A percentile compares a stretch with the other conserved stretches of the same genome.
Evolutionary conservation across 805 yeast species (phyloP).

Genomic region (Ogataea salicorniae): DNA sequence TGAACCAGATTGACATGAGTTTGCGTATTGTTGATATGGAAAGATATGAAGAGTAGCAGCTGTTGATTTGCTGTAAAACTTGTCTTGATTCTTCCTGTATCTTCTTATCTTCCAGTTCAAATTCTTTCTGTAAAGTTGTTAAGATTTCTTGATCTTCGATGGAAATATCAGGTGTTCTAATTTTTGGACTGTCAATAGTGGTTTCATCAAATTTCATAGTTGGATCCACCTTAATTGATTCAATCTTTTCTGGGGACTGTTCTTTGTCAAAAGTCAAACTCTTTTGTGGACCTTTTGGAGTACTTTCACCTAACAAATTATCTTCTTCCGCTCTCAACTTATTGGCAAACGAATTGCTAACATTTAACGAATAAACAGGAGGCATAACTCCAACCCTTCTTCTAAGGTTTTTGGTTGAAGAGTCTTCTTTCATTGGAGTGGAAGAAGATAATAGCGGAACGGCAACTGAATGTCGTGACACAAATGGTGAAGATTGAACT

Average conservation of each 20-base stretch:
- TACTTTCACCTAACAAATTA: neutral
- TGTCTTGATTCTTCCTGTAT: conserved; percentile 23
- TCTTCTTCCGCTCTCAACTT: conserved; percentile 3
- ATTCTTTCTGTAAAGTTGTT: conserved; percentile 17
- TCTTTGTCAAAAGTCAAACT: neutral
- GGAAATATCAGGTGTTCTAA: conserved; percentile 18
- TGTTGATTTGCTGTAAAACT: conserved; percentile 10
- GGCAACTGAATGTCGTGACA: conserved; percentile 2
- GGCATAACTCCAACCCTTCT: conserved; percentile 6
- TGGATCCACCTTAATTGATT: too few species aligned
- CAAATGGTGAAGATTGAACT: conserved; percentile 2
- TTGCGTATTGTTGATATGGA: conserved; percentile 5
- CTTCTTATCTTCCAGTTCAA: conserved; percentile 17
- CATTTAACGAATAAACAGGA: conserved; percentile 5
- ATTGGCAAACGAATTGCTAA: conserved; percentile 12
- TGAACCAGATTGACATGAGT: conserved; percentile 12
- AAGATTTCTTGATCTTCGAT: conserved; percentile 13
- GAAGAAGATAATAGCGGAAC: conserved; percentile 15
- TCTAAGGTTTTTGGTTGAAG: conserved; percentile 1
- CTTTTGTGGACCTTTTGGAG: conserved; percentile 11
- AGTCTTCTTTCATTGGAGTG: conserved; percentile 13
- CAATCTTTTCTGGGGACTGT: neutral
- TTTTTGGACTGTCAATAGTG: neutral
- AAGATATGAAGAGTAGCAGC: conserved; percentile 3
- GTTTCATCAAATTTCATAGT: neutral